Evolutionary conservation across 192 early-diverging fungal genomes (phyloP).

Genomic region (Oehlia diaphana): DNA sequence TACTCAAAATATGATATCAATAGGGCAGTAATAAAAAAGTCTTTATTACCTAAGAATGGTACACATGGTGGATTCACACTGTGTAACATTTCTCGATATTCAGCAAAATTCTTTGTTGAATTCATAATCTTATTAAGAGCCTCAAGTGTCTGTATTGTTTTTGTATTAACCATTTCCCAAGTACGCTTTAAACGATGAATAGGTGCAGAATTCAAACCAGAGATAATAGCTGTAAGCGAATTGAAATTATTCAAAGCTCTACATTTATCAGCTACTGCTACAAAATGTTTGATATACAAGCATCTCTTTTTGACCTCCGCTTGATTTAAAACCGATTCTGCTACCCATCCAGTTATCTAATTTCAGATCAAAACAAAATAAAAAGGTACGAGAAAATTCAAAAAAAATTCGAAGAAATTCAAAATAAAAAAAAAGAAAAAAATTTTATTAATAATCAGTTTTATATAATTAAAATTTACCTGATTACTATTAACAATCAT

Average conservation of each 20-base stretch:
- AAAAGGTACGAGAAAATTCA: background rate
- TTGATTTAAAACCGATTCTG: conserved; percentile 78
- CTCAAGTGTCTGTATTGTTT: conserved; percentile 59
- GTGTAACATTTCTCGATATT: conserved; percentile 83
- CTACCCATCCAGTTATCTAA: conserved; percentile 78
- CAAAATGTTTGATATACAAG: conserved; percentile 78
- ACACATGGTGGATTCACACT: conserved; percentile 82
- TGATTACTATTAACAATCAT: conserved; percentile 86
- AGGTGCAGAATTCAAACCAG: conserved; percentile 85
- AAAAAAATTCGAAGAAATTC: no score
- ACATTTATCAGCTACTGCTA: conserved; percentile 74
- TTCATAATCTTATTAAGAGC: conserved; percentile 76
- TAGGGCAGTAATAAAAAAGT: no score
- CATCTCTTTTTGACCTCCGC: conserved; percentile 79
- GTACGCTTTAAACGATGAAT: conserved; percentile 89
- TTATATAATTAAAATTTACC: conserved; percentile 37
- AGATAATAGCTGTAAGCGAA: conserved; percentile 86
- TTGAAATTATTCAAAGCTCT: conserved; percentile 88
- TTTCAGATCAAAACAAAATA: background rate
- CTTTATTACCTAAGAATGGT: conserved; percentile 64
- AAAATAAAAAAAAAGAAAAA: no score
- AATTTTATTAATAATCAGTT: no score
- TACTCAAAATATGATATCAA: no score
- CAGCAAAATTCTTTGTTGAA: conserved; percentile 78
- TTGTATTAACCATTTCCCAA: conserved; percentile 74